Evolutionary conservation across 129 eudicot genomes (phyloP).

Genomic region (Deinandra increscens): DNA sequence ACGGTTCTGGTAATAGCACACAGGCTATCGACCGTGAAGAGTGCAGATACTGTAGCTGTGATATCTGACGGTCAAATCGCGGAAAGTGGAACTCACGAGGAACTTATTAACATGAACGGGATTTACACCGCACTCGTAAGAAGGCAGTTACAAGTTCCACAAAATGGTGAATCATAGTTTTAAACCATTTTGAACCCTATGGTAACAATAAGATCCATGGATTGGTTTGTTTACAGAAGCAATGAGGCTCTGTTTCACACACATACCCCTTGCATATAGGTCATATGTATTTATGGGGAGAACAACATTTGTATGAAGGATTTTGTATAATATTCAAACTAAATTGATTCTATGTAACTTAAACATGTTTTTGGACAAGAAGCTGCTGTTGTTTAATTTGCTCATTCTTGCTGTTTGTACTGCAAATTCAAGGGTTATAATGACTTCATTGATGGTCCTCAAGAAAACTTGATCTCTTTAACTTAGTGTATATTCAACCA

Average conservation of each 20-base stretch:
- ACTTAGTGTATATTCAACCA: too few relatives aligned
- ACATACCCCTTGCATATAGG: neutral
- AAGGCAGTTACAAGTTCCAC: conserved; percentile 60
- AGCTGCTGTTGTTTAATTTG: neutral
- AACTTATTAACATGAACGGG: conserved; percentile 61
- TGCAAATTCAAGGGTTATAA: neutral
- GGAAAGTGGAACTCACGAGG: conserved; percentile 65
- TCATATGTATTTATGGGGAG: conserved; percentile 8
- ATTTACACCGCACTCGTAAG: conserved; percentile 69
- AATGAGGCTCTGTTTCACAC: conserved; percentile 8
- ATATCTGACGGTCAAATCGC: conserved; percentile 69
- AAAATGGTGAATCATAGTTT: conserved; percentile 36
- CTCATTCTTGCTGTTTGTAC: neutral
- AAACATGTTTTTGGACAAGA: neutral
- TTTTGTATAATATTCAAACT: conserved; percentile 25
- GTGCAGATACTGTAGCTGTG: conserved; percentile 67
- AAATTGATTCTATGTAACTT: neutral
- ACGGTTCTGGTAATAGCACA: conserved; percentile 77
- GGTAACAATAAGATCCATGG: conserved; percentile 2
- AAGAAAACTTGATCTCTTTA: too few relatives aligned
- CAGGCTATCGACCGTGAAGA: conserved; percentile 70
- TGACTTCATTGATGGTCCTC: too few relatives aligned
- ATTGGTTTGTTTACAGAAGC: neutral
- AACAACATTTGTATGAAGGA: conserved; percentile 22
- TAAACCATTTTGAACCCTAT: conserved; percentile 8